A percentile compares a stretch with the other conserved stretches of the same genome.
phyloP scores from a whole-genome alignment of 2,329 filamentous ascomycete species.

The Dothideomycetidae sp. region DNA sequence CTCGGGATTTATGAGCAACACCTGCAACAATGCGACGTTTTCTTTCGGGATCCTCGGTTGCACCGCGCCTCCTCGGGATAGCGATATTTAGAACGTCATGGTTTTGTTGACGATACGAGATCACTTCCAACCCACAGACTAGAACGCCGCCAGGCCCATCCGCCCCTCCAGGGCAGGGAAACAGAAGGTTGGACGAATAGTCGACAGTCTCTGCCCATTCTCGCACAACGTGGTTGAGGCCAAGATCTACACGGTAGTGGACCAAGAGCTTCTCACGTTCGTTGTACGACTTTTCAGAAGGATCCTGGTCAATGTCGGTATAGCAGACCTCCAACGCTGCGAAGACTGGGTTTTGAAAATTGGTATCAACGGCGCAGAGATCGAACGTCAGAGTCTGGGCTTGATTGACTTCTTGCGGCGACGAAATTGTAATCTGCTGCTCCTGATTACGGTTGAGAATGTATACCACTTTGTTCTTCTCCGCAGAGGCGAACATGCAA shows the following conservation, averaged over 20 bases:
- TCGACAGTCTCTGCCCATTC: slow-evolving; percentile 95
- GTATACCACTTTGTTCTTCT: slow-evolving; percentile 99
- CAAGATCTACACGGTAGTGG: slow-evolving; percentile 94
- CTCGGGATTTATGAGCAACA: slow-evolving; percentile 95
- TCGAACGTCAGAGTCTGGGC: slow-evolving; percentile 81
- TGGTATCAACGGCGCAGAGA: slow-evolving; percentile 78
- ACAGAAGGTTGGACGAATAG: slow-evolving; percentile 73
- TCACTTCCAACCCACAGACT: slow-evolving; percentile 84
- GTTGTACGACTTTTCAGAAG: slow-evolving; percentile 65
- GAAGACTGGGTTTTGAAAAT: slow-evolving; percentile 94
- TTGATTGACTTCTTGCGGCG: slow-evolving; percentile 90
- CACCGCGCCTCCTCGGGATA: slow-evolving; percentile 72
- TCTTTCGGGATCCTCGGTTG: slow-evolving; percentile 80
- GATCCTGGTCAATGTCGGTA: slow-evolving; percentile 78
- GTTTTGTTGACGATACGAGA: slow-evolving; percentile 95
- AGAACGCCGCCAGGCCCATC: slow-evolving; percentile 91
- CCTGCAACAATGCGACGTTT: slow-evolving; percentile 79
- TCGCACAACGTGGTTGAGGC: slow-evolving; percentile 89
- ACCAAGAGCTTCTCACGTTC: slow-evolving; percentile 82
- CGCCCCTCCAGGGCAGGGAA: slow-evolving; percentile 86
- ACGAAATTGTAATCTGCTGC: slow-evolving; percentile 91
- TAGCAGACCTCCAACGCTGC: slow-evolving; percentile 91
- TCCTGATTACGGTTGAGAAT: slow-evolving; percentile 92
- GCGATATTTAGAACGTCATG: slow-evolving; percentile 78
- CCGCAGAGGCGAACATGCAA: slow-evolving; percentile 80